These are phyloP conservation scores for Fusarium oligoseptatum DNA, from an alignment of 2,329 filamentous ascomycete species.

Conservation along the genomic window DNA sequence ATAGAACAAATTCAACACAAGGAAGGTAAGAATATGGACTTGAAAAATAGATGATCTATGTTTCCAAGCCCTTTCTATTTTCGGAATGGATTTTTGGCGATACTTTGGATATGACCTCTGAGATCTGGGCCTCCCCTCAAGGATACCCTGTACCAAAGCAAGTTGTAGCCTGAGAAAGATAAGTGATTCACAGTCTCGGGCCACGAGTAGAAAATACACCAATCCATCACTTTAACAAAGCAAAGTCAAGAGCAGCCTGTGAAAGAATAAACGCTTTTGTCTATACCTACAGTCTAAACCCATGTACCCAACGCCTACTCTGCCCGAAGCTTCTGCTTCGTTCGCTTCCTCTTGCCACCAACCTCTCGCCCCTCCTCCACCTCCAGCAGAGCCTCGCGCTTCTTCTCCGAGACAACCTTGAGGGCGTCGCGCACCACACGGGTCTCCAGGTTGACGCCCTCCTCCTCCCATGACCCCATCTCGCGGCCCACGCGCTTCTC, in stretches of 20 bases:
- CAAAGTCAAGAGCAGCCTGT: not conserved
- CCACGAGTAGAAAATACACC: not conserved
- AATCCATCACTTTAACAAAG: not conserved
- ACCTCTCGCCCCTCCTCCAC: conserved; percentile 95
- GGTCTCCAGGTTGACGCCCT: conserved; percentile 94
- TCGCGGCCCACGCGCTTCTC: conserved; percentile 83
- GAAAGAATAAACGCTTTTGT: conserved; percentile 28
- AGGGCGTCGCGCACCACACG: conserved; percentile 86
- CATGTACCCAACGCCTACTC: conserved; percentile 33
- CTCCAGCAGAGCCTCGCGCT: conserved; percentile 89
- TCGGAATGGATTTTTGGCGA: not conserved
- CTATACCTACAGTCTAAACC: conserved; percentile 8
- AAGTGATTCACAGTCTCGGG: not conserved
- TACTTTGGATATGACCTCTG: not conserved
- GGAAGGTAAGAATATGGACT: not conserved
- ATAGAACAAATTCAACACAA: not conserved
- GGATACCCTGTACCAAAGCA: not conserved
- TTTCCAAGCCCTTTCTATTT: not conserved
- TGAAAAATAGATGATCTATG: not conserved
- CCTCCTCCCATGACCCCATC: conserved; percentile 88
- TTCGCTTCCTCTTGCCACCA: conserved; percentile 81
- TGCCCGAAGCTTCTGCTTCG: conserved; percentile 67
- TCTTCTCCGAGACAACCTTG: conserved; percentile 95
- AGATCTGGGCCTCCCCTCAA: not conserved
- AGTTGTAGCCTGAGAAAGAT: not conserved